Evolutionary conservation across 257 asterid species (phyloP), one percentile per base, ranked within the genome.

Genomic region (Vinca minor): DNA sequence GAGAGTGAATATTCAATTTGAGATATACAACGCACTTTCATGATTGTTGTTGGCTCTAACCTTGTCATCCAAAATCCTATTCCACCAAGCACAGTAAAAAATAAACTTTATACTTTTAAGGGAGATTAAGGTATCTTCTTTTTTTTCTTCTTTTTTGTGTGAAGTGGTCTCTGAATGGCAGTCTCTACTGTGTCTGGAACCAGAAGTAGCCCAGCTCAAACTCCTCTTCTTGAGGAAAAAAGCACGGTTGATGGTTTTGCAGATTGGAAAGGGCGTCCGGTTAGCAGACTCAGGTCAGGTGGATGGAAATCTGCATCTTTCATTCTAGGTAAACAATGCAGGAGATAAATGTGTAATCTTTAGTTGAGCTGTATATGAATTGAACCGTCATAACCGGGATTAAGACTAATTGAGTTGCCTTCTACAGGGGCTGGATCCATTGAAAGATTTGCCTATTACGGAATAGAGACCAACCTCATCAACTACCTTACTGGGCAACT

Each of bases 401-500:
- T 34, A 34, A 34, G 38, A 6, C 38, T 34, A 34, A 34, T 6
- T 6, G 38, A 34, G 38, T 34, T 34, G 38, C 38, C 38, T 34
- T 34, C 6, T 70, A 2, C 3, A 3, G 6, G 38, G 38, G 38
- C 38, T 3, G 38, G 38, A 34, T 34, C 38, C 3, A 34, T 34
- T 34, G 38, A 34, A 34, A 34, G 38, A 6, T 34, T 6, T 34
- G 38, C 38, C 38, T 34, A 34, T 34, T 34, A 34, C 6, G 38
- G 38, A 34, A 34, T 34, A 34, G 38, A 3, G 6, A 6, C 3
- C 45, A 77, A 77, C 64, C 71, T 77, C 52, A 74, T 77, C 25
- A 77, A 72, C 62, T 77, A 66, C 59, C 64, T 77, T 18, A 77
- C 76, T 1, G 79, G 79, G 28, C 71, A 70, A 14, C 75, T 77